These are phyloP conservation scores for Phytophthora hibernalis DNA, from an alignment of 352 stramenopile species.

Conservation along the genomic window DNA sequence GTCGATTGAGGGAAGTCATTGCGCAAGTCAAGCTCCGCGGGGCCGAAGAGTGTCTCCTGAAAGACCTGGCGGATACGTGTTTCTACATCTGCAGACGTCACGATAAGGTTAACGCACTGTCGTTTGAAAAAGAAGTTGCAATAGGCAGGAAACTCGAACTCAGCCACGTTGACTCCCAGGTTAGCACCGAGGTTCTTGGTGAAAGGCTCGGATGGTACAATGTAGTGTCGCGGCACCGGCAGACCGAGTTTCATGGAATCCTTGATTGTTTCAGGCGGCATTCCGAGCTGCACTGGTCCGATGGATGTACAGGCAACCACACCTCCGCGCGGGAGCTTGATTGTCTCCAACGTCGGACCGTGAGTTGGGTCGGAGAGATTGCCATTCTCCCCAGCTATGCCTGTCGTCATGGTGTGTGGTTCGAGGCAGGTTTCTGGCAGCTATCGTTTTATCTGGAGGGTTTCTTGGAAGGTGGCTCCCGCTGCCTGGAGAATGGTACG, in stretches of 20 bases:
- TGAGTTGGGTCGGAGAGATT: conserved; percentile 13
- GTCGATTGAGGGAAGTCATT: conserved; percentile 79
- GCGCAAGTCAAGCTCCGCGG: conserved; percentile 71
- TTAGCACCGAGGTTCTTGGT: conserved; percentile 94
- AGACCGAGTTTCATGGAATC: conserved; percentile 96
- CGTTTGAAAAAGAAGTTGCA: conserved; percentile 97
- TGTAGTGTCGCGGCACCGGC: conserved; percentile 93
- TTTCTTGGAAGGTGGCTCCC: background rate
- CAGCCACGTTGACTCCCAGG: conserved; percentile 95
- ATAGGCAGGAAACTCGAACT: conserved; percentile 98
- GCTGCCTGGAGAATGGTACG: conserved; percentile 12
- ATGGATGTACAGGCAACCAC: conserved; percentile 82
- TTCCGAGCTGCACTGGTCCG: conserved; percentile 90
- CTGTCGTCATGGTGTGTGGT: conserved; percentile 35
- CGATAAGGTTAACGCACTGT: conserved; percentile 89
- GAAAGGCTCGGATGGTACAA: conserved; percentile 95
- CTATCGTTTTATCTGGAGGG: background rate
- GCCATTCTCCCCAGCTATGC: conserved; percentile 18
- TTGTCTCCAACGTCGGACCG: conserved; percentile 54
- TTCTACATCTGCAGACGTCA: conserved; percentile 80
- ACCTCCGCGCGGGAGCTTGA: conserved; percentile 76
- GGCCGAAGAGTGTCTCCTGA: conserved; percentile 91
- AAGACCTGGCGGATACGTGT: conserved; percentile 87
- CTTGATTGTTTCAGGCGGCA: conserved; percentile 98
- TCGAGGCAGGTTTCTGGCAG: conserved; percentile 3